Conservation (phyloP, 1,284 basidiomycete genomes). For the Ceratobasidium sp. region DNA sequence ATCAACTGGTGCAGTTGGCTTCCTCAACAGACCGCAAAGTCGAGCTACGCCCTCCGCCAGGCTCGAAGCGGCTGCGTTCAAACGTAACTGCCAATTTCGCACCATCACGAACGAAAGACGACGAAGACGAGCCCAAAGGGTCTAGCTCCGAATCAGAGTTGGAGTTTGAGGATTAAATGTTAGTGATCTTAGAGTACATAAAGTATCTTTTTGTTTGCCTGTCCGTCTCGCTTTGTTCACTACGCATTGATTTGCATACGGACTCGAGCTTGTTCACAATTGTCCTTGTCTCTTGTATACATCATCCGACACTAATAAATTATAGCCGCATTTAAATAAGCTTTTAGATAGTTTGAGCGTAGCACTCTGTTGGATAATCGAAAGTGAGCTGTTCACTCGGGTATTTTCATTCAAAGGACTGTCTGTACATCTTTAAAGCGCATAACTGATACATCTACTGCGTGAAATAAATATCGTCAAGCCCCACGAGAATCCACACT, state of each 20-base stretch:
- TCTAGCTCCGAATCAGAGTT: constrained; percentile 43
- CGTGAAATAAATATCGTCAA: constrained; percentile 13
- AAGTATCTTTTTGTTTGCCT: not conserved
- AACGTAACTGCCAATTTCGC: constrained; percentile 13
- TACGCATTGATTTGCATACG: not conserved
- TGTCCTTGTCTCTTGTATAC: not conserved
- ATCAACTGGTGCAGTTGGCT: constrained; percentile 15
- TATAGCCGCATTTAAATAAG: not conserved
- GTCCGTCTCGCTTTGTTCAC: not conserved
- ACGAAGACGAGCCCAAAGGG: no score
- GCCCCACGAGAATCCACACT: not conserved
- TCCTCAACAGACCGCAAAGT: constrained; percentile 26
- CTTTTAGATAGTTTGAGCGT: not conserved
- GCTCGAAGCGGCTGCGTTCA: constrained; percentile 33
- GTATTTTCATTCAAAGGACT: not conserved
- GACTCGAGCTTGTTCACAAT: not conserved
- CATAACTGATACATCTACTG: constrained; percentile 13
- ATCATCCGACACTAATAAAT: not conserved
- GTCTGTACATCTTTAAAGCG: not conserved
- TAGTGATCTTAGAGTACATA: not conserved
- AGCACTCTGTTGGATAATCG: no score
- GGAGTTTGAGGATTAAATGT: constrained; percentile 36
- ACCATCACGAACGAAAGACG: no score
- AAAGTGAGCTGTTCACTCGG: not conserved
- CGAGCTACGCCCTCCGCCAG: constrained; percentile 39